Base-by-base conservation (phyloP, 2,329 filamentous ascomycete species). In the Stagonosporopsis rhizophila region DNA sequence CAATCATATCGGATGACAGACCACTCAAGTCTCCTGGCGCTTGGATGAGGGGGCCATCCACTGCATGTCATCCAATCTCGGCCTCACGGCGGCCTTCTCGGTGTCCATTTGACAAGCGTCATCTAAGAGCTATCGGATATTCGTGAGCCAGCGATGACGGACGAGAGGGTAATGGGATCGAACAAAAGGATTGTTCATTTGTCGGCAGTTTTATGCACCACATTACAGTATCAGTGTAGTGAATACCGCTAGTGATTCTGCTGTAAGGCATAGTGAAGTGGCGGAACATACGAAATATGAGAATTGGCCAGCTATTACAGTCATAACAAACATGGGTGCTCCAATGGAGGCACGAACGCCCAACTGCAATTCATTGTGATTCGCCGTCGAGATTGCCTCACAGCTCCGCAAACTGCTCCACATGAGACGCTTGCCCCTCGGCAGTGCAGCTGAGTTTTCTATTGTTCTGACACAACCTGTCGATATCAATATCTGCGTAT, bases 391-490 rank as follows among this genome's bases (percentile, higher is more conserved):
- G 6, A 14, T 12, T 7, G 23, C n/a, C 15, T n/a, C 22, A 12
- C 9, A 12, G n/a, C 11, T n/a, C 25, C 11, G 14, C 14, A 19
- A 17, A 15, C 17, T 37, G 39, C 32, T 40, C 42, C 53, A 37
- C 30, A 11, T 41, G 41, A 42, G 35, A 56, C 23, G 23, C 37
- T 56, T 56, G 41, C 37, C 47, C 41, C 53, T 38, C 46, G 41
- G 53, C 27, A 51, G 37, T 38, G 37, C 22, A 20, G 46, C 47
- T 37, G 35, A 37, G 44, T 14, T 11, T 25, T 38, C 6, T 37
- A 15, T 6, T 42, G n/a, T 32, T 38, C 25, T 28, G 37, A 51
- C 34, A 30, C n/a, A 6, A 28, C 37, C 19, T 8, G n/a, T 35
- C n/a, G 19, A 45, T 20, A 35, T 22, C 40, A 22, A 6, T 23